These are phyloP conservation scores for Irpex lacteus DNA, from an alignment of 1,284 basidiomycete species.

Conservation along the genomic window DNA sequence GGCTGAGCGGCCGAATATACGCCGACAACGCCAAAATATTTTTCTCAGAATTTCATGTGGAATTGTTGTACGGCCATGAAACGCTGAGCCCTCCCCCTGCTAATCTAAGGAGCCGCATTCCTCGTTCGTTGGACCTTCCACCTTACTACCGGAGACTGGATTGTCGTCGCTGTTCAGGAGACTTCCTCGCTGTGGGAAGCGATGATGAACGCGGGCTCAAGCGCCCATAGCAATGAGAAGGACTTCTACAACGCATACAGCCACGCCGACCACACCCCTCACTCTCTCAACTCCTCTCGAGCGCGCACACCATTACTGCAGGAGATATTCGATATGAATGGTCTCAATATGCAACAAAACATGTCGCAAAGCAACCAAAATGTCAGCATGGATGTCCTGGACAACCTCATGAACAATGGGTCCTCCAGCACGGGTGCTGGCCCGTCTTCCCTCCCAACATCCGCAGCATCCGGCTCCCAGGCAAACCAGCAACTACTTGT, in stretches of 20 bases:
- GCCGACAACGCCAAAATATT: background rate
- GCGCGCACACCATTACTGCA: background rate
- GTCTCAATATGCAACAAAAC: conserved; percentile 21
- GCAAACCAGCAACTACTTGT: conserved; percentile 17
- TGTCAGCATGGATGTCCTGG: conserved; percentile 46
- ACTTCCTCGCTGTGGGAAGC: conserved; percentile 12
- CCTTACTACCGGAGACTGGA: background rate
- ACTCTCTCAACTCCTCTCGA: background rate
- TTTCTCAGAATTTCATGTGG: background rate
- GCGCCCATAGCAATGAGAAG: conserved; percentile 15
- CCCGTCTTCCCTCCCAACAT: conserved; percentile 3
- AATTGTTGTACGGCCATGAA: background rate
- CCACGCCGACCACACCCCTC: conserved; percentile 7
- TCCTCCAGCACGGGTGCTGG: conserved; percentile 24
- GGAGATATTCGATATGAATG: conserved; percentile 6
- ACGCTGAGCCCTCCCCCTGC: background rate
- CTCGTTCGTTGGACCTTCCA: background rate
- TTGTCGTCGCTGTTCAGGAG: background rate
- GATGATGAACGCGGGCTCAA: conserved; percentile 14
- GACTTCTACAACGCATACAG: conserved; percentile 15
- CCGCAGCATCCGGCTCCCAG: conserved; percentile 15
- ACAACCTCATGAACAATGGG: conserved; percentile 43
- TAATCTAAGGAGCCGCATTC: background rate
- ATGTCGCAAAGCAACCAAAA: conserved; percentile 22
- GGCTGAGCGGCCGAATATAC: background rate